Conservation (phyloP, 1,284 basidiomycete genomes). For the Moesziomyces sp. region DNA sequence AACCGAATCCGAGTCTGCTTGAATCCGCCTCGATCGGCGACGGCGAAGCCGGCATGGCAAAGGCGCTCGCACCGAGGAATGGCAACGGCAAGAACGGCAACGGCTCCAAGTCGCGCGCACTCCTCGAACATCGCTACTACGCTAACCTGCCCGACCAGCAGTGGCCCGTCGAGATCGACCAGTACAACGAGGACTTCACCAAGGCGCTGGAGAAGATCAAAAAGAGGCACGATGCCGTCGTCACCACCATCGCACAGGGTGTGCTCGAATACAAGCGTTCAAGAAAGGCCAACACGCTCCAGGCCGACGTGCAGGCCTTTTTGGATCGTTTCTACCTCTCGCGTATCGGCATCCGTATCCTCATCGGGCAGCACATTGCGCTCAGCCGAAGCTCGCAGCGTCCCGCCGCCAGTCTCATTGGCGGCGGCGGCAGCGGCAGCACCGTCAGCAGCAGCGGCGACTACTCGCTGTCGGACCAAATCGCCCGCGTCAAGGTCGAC, state of each 20-base stretch:
- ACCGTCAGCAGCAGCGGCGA: constrained; percentile 21
- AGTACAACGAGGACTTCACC: constrained; percentile 94
- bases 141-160: constrained; percentile 75
- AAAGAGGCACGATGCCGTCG: constrained; percentile 93
- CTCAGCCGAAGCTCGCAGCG: constrained; percentile 55
- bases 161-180: constrained; percentile 92
- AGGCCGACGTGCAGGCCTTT: constrained; percentile 92
- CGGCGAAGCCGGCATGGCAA: constrained; percentile 27
- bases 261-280: constrained; percentile 75
- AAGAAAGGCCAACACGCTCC: constrained; percentile 71
- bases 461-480: constrained; percentile 39
- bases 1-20: constrained; percentile 61
- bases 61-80: constrained; percentile 27
- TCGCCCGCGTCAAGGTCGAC: constrained; percentile 31
- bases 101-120: constrained; percentile 38
- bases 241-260: constrained; percentile 89
- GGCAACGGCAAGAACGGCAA: constrained; percentile 43
- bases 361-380: constrained; percentile 67
- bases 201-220: constrained; percentile 89
- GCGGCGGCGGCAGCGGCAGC: constrained; percentile 26
- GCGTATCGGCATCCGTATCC: constrained; percentile 76
- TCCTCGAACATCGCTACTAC: constrained; percentile 76
- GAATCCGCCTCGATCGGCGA: constrained; percentile 53
- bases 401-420: constrained; percentile 34
- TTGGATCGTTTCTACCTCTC: constrained; percentile 97